Evolutionary conservation across 441 rosid species (phyloP).

Genomic region (Gossypium armourianum): DNA sequence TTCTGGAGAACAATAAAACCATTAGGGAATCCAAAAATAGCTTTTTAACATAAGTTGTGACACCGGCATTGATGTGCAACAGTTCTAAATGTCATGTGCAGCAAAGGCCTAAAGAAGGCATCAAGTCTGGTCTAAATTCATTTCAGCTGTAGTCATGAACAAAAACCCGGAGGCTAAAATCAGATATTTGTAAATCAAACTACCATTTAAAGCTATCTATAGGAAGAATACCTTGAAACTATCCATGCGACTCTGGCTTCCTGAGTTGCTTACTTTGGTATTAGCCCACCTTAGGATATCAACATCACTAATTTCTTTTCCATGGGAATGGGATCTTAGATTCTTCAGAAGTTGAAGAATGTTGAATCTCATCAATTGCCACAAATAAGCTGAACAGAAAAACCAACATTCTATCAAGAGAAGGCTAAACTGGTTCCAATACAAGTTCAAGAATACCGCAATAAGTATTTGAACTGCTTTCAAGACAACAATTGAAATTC

Average conservation of each 20-base stretch:
- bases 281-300: slow-evolving; percentile 70
- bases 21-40: not conserved
- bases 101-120: not conserved
- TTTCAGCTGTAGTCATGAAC: not conserved
- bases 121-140: not conserved
- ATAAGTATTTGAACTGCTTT: not conserved
- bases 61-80: not conserved
- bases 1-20: not conserved
- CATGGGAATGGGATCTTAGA: slow-evolving; percentile 57
- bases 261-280: slow-evolving; percentile 41
- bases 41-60: not conserved
- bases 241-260: slow-evolving; percentile 42
- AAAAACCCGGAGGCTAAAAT: not conserved
- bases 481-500: not conserved
- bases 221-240: slow-evolving; percentile 46
- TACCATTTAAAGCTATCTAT: not conserved
- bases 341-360: slow-evolving; percentile 62
- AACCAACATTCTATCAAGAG: not conserved
- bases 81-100: not conserved
- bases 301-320: slow-evolving; percentile 49
- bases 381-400: slow-evolving; percentile 43
- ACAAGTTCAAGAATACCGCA: slow-evolving; percentile 5
- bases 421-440: not conserved
- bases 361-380: slow-evolving; percentile 73
- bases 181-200: not conserved